Evolutionary conservation across 305 asterid genomes (phyloP), one percentile per base, ranked within the genome.

Genomic region (Lippia alba): DNA sequence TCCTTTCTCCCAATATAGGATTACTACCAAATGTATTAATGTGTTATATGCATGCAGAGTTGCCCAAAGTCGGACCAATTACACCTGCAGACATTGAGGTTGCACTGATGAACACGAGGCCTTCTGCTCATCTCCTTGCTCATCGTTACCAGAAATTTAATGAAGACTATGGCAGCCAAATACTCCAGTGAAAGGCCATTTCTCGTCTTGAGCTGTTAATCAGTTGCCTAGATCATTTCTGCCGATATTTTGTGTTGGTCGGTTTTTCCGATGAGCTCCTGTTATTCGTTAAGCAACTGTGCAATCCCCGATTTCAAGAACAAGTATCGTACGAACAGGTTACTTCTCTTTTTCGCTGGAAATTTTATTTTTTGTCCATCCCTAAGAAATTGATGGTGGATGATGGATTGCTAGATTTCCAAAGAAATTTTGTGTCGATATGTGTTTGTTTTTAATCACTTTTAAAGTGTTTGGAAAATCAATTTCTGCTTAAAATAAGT

Each of bases 121-220:
- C 99, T 64, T 94, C 99, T 0, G 97, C 99, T 33, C 97, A 88
- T 78, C 99, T 94, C 79, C 83, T 65, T 71, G 96, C 99, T 0
- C 91, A 83, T 72, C 94, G 97, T 34, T 94, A 94, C 10, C 89
- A 88, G 16, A 85, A 86, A 81, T 94, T 94, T 45, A 94, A 94
- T n/a, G 80, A 80, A 9, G 97, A 94, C 77, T 94, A 94, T 72
- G 99, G 97, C 78, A 94, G 96, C 87, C 99, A 91, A 76, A 78
- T 85, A 79, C 88, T 94, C 88, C 88, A 83, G 67, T 94, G 96
- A 87, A 74, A 80, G 88, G 72, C n/a, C 67, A 24, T 59, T 8
- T 40, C 56, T 69, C 0, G 34, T 66, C 14, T 39, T 54, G 12
- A 15, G 30, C 41, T 51, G 66, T 45, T 64, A 46, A 19, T 44